These are phyloP conservation scores for Trichoderma sp. DNA, from an alignment of 2,329 filamentous ascomycete genomes.

Conservation along the genomic window DNA sequence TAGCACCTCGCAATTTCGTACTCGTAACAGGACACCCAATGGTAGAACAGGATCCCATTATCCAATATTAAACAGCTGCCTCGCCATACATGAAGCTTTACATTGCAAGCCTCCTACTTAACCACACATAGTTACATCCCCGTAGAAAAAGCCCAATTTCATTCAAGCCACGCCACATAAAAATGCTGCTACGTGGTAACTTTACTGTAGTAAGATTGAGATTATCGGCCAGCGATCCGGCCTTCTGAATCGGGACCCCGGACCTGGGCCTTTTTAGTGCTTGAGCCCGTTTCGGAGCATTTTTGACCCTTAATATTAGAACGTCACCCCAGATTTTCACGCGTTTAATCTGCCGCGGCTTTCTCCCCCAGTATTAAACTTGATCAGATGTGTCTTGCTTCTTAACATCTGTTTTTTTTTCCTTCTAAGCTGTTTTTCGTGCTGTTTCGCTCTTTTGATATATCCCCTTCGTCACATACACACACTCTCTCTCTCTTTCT, in stretches of 20 bases:
- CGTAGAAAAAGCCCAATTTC: background rate
- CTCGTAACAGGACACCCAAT: slow-evolving; percentile 2
- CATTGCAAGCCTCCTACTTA: background rate
- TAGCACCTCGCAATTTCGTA: slow-evolving; percentile 11
- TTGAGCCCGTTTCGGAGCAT: background rate
- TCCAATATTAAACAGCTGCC: background rate
- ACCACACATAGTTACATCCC: background rate
- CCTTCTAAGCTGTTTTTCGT: background rate
- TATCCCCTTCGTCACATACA: background rate
- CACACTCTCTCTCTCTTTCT: background rate
- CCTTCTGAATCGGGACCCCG: slow-evolving; percentile 5
- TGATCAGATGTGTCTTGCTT: background rate
- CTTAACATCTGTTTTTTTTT: background rate
- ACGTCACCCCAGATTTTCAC: slow-evolving; percentile 3
- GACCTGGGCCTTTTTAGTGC: background rate
- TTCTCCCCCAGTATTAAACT: background rate
- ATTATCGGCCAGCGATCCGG: background rate
- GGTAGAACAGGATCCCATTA: background rate
- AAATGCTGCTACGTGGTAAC: background rate
- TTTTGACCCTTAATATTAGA: slow-evolving; percentile 13
- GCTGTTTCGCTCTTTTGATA: background rate
- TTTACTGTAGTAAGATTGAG: background rate
- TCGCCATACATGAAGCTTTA: background rate
- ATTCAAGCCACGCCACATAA: background rate
- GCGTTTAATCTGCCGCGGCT: background rate